A percentile compares a stretch with the other conserved stretches of the same genome.
These are phyloP conservation scores for Sicyos edulis DNA, from an alignment of 306 rosid genomes.

Conservation along the genomic window DNA sequence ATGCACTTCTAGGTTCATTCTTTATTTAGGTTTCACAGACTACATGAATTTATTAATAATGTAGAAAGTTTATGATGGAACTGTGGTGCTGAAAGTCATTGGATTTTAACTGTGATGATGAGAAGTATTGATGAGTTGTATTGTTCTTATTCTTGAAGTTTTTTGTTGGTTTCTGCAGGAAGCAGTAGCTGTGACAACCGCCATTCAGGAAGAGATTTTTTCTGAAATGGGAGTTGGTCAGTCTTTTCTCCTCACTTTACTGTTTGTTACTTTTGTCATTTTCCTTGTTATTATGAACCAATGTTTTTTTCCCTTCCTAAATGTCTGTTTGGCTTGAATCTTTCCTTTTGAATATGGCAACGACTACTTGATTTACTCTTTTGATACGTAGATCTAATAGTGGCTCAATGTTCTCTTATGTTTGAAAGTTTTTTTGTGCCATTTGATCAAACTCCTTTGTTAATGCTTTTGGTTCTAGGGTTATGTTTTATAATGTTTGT, in stretches of 20 bases:
- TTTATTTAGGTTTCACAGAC: background rate
- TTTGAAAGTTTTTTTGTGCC: background rate
- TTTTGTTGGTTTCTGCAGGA: conserved; percentile 44
- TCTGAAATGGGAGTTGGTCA: conserved; percentile 79
- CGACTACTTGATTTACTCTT: conserved; percentile 1
- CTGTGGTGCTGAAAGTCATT: background rate
- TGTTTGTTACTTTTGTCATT: background rate
- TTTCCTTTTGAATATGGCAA: background rate
- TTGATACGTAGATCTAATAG: background rate
- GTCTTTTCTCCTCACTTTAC: conserved; percentile 18
- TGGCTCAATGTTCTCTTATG: background rate
- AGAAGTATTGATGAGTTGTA: background rate
- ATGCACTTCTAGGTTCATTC: background rate
- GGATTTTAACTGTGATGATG: background rate
- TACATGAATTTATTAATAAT: background rate
- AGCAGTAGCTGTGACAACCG: conserved; percentile 82
- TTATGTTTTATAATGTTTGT: background rate
- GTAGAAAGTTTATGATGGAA: background rate
- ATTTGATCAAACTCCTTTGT: background rate
- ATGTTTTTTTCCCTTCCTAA: background rate
- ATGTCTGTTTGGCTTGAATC: background rate
- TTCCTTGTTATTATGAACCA: background rate
- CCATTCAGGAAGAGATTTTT: conserved; percentile 78
- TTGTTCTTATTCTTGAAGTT: background rate
- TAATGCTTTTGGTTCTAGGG: background rate